These are phyloP conservation scores for Fusarium clavum DNA, from an alignment of 2,329 filamentous ascomycete genomes.

Conservation along the genomic window DNA sequence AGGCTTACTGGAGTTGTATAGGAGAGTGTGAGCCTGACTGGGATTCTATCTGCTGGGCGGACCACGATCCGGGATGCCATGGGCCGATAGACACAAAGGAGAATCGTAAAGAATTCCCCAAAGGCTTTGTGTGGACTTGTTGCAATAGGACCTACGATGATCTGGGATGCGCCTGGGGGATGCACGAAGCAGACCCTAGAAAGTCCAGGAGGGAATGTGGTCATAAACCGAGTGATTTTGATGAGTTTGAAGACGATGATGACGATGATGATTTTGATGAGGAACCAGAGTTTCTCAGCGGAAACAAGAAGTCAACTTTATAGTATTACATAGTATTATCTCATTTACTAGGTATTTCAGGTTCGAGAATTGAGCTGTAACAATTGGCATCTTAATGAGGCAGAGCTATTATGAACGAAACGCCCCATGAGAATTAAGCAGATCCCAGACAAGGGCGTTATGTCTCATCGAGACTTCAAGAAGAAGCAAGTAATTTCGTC, in stretches of 20 bases:
- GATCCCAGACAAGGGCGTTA: neutral
- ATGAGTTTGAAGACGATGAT: neutral
- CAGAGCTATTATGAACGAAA: neutral
- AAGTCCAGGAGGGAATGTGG: slow-evolving; percentile 15
- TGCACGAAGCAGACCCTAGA: slow-evolving; percentile 28
- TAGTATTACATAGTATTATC: neutral
- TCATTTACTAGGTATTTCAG: neutral
- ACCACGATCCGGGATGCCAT: slow-evolving; percentile 15
- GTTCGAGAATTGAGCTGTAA: neutral
- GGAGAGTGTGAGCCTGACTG: slow-evolving; percentile 33
- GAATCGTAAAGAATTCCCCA: slow-evolving; percentile 10
- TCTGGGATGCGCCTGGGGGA: slow-evolving; percentile 22
- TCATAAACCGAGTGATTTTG: neutral
- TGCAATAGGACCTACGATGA: slow-evolving; percentile 20
- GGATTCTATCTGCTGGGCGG: slow-evolving; percentile 19
- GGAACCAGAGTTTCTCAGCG: neutral
- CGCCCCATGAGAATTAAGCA: neutral
- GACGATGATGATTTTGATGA: neutral
- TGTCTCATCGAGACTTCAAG: neutral
- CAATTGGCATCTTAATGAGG: neutral
- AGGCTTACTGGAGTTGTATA: neutral
- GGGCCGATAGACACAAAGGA: slow-evolving; percentile 34
- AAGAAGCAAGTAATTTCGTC: neutral
- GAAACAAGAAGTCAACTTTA: accelerated
- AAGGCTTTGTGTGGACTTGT: slow-evolving; percentile 43